phyloP scores from a whole-genome alignment of 768 basidiomycete species.

The Tremella mesenterica region DNA sequence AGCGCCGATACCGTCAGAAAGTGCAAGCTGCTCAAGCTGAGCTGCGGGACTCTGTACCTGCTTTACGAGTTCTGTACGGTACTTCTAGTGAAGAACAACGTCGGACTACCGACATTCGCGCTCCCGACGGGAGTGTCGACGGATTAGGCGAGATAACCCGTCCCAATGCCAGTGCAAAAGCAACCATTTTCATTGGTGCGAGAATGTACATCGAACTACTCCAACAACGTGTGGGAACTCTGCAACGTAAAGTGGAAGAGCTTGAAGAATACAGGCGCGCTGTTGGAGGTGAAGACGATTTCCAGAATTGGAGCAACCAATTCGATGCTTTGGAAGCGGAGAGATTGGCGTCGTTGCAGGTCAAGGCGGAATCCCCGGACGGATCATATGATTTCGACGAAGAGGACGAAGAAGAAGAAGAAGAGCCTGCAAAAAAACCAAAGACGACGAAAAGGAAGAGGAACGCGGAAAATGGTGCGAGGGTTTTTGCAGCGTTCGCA shows the following conservation, averaged over 20 bases:
- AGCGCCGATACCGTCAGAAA: slow-evolving; percentile 42
- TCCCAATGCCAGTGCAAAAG: slow-evolving; percentile 39
- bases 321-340: slow-evolving; percentile 20
- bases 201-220: slow-evolving; percentile 40
- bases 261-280: slow-evolving; percentile 24
- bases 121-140: slow-evolving; percentile 36
- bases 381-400: slow-evolving; percentile 19
- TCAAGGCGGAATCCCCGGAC: slow-evolving; percentile 13
- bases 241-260: slow-evolving; percentile 31
- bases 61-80: slow-evolving; percentile 40
- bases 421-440: slow-evolving; percentile 9
- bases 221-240: slow-evolving; percentile 20
- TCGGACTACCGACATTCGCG: slow-evolving; percentile 31
- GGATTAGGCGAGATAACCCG: slow-evolving; percentile 39
- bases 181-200: slow-evolving; percentile 41
- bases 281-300: slow-evolving; percentile 25
- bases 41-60: slow-evolving; percentile 41
- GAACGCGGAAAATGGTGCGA: slow-evolving; percentile 5
- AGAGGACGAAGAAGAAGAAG: slow-evolving; percentile 27
- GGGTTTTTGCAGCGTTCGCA: slow-evolving; percentile 38
- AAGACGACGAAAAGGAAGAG: slow-evolving; percentile 8
- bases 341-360: slow-evolving; percentile 9
- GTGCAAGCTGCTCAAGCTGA: slow-evolving; percentile 42
- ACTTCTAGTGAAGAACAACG: slow-evolving; percentile 38
- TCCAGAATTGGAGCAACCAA: slow-evolving; percentile 20